Conservation (phyloP, 2,329 filamentous ascomycete species). For the Xylariaceae sp. region DNA sequence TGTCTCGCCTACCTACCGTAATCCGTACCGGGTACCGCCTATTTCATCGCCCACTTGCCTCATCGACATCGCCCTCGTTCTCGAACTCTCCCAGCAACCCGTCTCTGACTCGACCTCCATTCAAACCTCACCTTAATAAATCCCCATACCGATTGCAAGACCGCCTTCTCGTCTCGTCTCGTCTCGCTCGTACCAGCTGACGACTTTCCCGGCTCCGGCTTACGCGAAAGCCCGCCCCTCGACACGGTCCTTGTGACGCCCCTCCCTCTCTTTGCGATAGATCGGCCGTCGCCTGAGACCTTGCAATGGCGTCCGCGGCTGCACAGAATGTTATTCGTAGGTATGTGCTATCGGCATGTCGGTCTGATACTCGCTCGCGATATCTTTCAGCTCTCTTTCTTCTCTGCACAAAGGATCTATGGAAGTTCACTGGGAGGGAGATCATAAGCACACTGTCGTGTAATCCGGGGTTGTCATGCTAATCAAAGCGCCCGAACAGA, state of each 20-base stretch:
- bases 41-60: background rate
- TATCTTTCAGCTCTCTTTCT: background rate
- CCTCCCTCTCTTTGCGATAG: constrained; percentile 3
- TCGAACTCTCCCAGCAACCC: background rate
- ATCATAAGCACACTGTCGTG: background rate
- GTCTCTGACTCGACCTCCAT: background rate
- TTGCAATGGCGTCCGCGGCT: constrained; percentile 32
- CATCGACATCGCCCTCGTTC: background rate
- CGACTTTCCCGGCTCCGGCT: background rate
- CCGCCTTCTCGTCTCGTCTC: constrained; percentile 1
- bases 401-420: background rate
- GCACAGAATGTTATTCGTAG: constrained; percentile 42
- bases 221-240: constrained; percentile 7
- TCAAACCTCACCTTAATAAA: background rate
- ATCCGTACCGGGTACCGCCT: background rate
- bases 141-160: constrained; percentile 4
- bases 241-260: constrained; percentile 16
- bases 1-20: constrained; percentile 7
- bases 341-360: constrained; percentile 26
- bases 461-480: constrained; percentile 12
- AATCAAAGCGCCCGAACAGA: constrained; percentile 21
- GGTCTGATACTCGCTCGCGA: background rate
- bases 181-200: constrained; percentile 3
- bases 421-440: background rate
- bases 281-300: constrained; percentile 17